Evolutionary conservation across 768 basidiomycete genomes (phyloP), one percentile per base, ranked within the genome.

Genomic region (Agrocybe pediades): DNA sequence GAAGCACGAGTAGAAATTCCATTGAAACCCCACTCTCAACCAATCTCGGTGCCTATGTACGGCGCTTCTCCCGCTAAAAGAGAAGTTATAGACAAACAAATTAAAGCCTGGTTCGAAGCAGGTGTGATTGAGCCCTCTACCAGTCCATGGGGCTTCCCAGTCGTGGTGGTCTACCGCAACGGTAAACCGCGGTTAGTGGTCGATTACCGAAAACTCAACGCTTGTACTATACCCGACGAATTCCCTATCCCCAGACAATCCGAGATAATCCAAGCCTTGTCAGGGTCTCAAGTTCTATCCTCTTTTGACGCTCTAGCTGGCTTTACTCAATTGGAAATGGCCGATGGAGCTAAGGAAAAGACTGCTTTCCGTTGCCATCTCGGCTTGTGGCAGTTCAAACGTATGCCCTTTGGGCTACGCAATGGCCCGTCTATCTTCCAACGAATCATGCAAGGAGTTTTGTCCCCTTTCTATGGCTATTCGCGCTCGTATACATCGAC

Each of bases 311-410:
- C 58, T 16, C 27, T 59, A 0, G 65, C 77, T 0, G 73, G 77
- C 8, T 80, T 78, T 49, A 76, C 71, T 0, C 78, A 80, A 52
- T 51, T 76, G 3, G 55, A n/a, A n/a, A n/a, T n/a, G n/a, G n/a
- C n/a, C n/a, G n/a, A n/a, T n/a, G n/a, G n/a, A n/a, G n/a, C n/a
- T n/a, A n/a, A n/a, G n/a, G n/a, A n/a, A n/a, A n/a, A n/a, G n/a
- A n/a, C n/a, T n/a, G n/a, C n/a, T n/a, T n/a, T n/a, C n/a, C n/a
- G n/a, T n/a, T n/a, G n/a, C n/a, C n/a, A n/a, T n/a, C n/a, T n/a
- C n/a, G n/a, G n/a, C n/a, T n/a, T n/a, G n/a, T n/a, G n/a, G n/a
- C n/a, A n/a, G n/a, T n/a, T n/a, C n/a, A n/a, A n/a, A 23, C 46
- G 71, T 27, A 75, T 78, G 73, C 75, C 75, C 0, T 78, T 79